Conservation (phyloP, 2,329 filamentous ascomycete genomes). For the Monosporascus sp. region DNA sequence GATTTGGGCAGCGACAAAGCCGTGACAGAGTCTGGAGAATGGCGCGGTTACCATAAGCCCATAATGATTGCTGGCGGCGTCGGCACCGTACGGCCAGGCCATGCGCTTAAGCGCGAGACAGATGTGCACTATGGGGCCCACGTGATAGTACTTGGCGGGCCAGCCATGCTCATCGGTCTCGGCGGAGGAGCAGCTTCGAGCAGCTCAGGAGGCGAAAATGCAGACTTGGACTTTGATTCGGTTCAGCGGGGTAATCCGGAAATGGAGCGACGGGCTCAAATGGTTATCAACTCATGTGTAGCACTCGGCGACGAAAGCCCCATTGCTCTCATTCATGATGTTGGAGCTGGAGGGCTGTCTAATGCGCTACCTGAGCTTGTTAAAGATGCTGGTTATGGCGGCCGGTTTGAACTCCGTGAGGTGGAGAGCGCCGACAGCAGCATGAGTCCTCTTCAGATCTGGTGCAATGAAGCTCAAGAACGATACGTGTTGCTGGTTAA, state of each 20-base stretch:
- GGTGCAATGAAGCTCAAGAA: slow-evolving; percentile 97
- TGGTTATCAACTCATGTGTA: slow-evolving; percentile 94
- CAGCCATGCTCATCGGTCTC: slow-evolving; percentile 95
- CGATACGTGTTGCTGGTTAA: slow-evolving; percentile 90
- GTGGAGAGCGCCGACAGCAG: slow-evolving; percentile 84
- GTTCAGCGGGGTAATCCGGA: slow-evolving; percentile 97
- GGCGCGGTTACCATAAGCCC: slow-evolving; percentile 93
- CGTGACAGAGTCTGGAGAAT: slow-evolving; percentile 48
- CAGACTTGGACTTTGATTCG: slow-evolving; percentile 93
- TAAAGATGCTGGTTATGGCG: slow-evolving; percentile 78
- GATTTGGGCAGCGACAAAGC: slow-evolving; percentile 40
- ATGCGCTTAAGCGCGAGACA: slow-evolving; percentile 77
- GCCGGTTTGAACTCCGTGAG: slow-evolving; percentile 89
- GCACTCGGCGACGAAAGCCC: slow-evolving; percentile 80
- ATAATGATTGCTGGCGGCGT: slow-evolving; percentile 84
- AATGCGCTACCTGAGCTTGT: slow-evolving; percentile 68
- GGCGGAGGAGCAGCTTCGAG: slow-evolving; percentile 94
- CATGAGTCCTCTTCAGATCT: slow-evolving; percentile 95
- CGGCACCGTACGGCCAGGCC: slow-evolving; percentile 83
- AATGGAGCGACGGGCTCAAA: slow-evolving; percentile 90
- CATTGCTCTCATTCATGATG: slow-evolving; percentile 95
- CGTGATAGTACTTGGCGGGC: slow-evolving; percentile 83
- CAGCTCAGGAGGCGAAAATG: slow-evolving; percentile 79
- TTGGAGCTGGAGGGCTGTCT: slow-evolving; percentile 85
- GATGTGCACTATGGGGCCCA: slow-evolving; percentile 84